Evolutionary conservation across 2,329 filamentous ascomycete genomes (phyloP).

Genomic region (Orbilia javanica): DNA sequence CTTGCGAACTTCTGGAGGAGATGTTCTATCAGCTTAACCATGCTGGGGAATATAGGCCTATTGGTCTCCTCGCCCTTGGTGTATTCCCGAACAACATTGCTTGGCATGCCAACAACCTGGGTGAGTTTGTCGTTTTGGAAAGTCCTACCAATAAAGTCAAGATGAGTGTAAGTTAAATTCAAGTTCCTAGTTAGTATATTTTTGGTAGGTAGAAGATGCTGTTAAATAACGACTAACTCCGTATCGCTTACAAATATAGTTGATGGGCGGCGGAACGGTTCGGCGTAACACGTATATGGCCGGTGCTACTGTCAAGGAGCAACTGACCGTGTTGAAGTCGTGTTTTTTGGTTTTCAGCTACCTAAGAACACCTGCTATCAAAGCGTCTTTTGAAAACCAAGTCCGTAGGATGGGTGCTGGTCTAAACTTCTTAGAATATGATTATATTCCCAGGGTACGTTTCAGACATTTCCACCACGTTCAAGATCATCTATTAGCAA

Average conservation of each 20-base stretch:
- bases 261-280: conserved; percentile 26
- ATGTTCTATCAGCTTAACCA: conserved; percentile 12
- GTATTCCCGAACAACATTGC: conserved; percentile 37
- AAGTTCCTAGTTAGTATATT: too few species aligned
- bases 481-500: conserved; percentile 1
- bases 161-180: conserved; percentile 31
- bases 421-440: conserved; percentile 25
- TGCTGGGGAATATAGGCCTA: conserved; percentile 5
- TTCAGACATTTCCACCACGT: conserved; percentile 9
- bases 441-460: conserved; percentile 46
- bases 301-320: background rate
- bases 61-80: conserved; percentile 40
- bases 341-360: conserved; percentile 43
- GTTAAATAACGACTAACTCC: conserved; percentile 10
- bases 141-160: conserved; percentile 33
- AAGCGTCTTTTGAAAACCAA: conserved; percentile 35
- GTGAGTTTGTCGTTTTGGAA: conserved; percentile 40
- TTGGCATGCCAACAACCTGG: conserved; percentile 25
- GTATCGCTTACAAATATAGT: conserved; percentile 13
- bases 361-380: conserved; percentile 31
- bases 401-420: conserved; percentile 35
- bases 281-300: background rate
- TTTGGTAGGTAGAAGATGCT: too few species aligned
- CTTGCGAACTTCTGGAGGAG: conserved; percentile 10
- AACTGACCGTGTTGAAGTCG: conserved; percentile 33